A percentile compares a stretch with the other conserved stretches of the same genome.
Evolutionary conservation across 495 filamentous ascomycete species (phyloP).

Genomic region (Xylaria nigripes): DNA sequence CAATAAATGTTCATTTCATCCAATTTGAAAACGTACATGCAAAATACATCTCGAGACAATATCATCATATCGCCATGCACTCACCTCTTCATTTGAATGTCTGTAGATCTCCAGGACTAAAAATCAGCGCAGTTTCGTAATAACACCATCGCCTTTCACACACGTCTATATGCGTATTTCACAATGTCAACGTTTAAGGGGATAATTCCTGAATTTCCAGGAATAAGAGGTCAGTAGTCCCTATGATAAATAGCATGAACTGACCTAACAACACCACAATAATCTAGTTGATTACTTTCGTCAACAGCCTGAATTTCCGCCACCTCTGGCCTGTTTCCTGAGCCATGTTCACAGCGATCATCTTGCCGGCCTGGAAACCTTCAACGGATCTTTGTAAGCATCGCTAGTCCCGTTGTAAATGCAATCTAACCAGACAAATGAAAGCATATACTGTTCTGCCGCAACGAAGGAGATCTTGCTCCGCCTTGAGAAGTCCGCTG

Average conservation of each 20-base stretch:
- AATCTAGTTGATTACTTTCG: constrained; percentile 76
- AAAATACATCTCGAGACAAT: too few species aligned
- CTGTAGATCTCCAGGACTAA: not conserved
- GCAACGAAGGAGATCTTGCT: constrained; percentile 74
- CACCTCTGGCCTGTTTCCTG: constrained; percentile 79
- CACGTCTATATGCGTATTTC: not conserved
- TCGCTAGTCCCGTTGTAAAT: constrained; percentile 3
- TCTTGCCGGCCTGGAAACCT: constrained; percentile 70
- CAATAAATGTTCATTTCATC: too few species aligned
- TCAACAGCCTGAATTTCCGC: constrained; percentile 30
- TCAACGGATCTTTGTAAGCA: constrained; percentile 59
- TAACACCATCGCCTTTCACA: not conserved
- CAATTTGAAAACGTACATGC: too few species aligned
- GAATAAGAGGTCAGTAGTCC: constrained; percentile 49
- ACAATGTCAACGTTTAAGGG: constrained; percentile 79
- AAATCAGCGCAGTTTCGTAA: not conserved
- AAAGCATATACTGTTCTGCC: constrained; percentile 77
- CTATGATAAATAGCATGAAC: not conserved
- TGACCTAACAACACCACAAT: not conserved
- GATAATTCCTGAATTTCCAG: constrained; percentile 60
- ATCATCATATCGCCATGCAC: not conserved
- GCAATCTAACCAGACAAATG: constrained; percentile 1
- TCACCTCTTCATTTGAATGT: not conserved
- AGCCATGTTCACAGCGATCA: constrained; percentile 94
- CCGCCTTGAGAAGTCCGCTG: constrained; percentile 64